Evolutionary conservation across 768 basidiomycete species (phyloP).

Genomic region (Strobilomyces echinocephalus): DNA sequence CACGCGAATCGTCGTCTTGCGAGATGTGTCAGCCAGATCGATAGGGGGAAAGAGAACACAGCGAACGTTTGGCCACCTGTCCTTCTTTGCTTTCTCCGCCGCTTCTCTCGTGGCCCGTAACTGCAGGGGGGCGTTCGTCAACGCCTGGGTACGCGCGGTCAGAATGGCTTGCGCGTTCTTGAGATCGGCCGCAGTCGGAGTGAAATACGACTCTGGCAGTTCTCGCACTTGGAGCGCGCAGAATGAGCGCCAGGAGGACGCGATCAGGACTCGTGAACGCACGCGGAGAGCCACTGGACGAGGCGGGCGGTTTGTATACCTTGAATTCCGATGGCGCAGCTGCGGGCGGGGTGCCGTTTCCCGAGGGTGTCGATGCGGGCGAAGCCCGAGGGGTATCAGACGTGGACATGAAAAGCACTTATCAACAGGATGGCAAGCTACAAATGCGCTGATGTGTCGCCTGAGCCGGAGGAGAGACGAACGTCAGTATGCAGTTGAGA

Average conservation of each 20-base stretch:
- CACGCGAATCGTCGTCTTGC: conserved; percentile 78
- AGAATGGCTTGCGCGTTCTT: conserved; percentile 62
- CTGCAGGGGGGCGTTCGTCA: conserved; percentile 68
- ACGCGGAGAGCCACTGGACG: conserved; percentile 31
- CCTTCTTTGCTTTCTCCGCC: conserved; percentile 51
- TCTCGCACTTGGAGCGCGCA: conserved; percentile 33
- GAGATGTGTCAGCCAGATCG: conserved; percentile 16
- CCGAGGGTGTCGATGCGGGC: background rate
- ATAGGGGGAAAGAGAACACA: background rate
- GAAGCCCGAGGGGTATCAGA: conserved; percentile 17
- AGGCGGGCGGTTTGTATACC: conserved; percentile 43
- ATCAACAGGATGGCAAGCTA: conserved; percentile 17
- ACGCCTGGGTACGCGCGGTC: conserved; percentile 53
- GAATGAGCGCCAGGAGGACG: conserved; percentile 3
- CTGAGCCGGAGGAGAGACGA: background rate
- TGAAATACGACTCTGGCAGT: conserved; percentile 71
- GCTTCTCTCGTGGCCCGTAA: conserved; percentile 61
- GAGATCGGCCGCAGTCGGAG: conserved; percentile 66
- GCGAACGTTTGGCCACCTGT: conserved; percentile 69
- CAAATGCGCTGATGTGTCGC: background rate
- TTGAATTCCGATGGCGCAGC: conserved; percentile 35
- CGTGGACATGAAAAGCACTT: conserved; percentile 19
- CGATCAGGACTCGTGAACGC: conserved; percentile 20
- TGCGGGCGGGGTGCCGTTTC: background rate
- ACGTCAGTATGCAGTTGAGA: conserved; percentile 5